Conservation (phyloP, 257 asterid species). For the Parsonsia alboflavescens region DNA sequence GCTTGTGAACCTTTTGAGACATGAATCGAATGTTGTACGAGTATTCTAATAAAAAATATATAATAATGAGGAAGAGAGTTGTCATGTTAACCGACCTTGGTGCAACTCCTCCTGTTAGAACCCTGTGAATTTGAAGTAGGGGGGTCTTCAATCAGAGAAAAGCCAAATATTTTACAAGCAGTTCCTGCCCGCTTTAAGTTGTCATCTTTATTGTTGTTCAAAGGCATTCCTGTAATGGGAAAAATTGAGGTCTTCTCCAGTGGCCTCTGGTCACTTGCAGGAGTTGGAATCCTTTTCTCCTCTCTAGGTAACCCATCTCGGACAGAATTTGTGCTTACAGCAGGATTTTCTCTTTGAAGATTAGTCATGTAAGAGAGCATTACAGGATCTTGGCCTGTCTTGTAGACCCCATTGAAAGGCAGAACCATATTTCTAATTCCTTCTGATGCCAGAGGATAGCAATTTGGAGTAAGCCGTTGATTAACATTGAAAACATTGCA, state of each 20-base stretch:
- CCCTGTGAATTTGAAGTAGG: constrained; percentile 44
- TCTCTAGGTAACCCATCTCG: constrained; percentile 40
- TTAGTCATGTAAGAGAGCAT: constrained; percentile 44
- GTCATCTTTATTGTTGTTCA: constrained; percentile 32
- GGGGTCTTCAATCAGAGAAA: constrained; percentile 66
- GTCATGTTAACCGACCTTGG: constrained; percentile 47
- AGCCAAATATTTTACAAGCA: constrained; percentile 68
- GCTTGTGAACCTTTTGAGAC: constrained; percentile 79
- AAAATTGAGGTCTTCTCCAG: constrained; percentile 40
- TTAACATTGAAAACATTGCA: constrained; percentile 34
- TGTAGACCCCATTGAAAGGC: constrained; percentile 46
- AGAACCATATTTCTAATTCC: constrained; percentile 58
- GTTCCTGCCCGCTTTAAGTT: constrained; percentile 41
- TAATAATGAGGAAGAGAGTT: neutral
- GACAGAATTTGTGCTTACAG: constrained; percentile 32
- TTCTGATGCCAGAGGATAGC: constrained; percentile 87
- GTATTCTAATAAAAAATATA: neutral
- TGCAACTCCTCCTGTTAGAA: constrained; percentile 74
- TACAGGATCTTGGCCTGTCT: constrained; percentile 47
- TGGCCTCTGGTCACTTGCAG: constrained; percentile 35
- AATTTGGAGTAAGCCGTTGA: constrained; percentile 44
- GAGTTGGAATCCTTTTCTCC: constrained; percentile 29
- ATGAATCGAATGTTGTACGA: neutral
- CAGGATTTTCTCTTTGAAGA: constrained; percentile 42
- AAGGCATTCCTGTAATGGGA: constrained; percentile 35